A percentile compares a stretch with the other conserved stretches of the same genome.
These are phyloP conservation scores for Santalum album DNA, from an alignment of 164 flowering plant genomes.

Conservation along the genomic window DNA sequence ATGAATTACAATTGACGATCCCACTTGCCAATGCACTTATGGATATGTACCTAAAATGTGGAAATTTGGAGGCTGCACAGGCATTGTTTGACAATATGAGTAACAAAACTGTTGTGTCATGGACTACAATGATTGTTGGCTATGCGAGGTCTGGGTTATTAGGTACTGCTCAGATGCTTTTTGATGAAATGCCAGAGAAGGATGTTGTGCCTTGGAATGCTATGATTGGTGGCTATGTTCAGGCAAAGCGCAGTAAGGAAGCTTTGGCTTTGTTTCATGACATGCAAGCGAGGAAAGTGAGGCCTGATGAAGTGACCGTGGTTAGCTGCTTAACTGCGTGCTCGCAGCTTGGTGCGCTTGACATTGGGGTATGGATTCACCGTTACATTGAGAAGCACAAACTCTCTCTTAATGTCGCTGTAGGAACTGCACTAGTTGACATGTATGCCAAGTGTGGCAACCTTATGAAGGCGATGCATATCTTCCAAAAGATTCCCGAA, in stretches of 20 bases:
- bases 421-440: slow-evolving; percentile 66
- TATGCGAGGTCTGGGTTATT: slow-evolving; percentile 37
- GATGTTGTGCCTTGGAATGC: slow-evolving; percentile 73
- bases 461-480: slow-evolving; percentile 39
- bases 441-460: slow-evolving; percentile 82
- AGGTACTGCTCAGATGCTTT: slow-evolving; percentile 35
- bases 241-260: slow-evolving; percentile 41
- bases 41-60: slow-evolving; percentile 71
- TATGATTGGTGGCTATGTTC: slow-evolving; percentile 53
- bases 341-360: slow-evolving; percentile 62
- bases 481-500: slow-evolving; percentile 40
- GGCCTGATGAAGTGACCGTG: slow-evolving; percentile 61
- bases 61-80: slow-evolving; percentile 37
- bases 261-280: slow-evolving; percentile 53
- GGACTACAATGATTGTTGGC: slow-evolving; percentile 60
- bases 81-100: slow-evolving; percentile 42
- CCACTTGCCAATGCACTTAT: slow-evolving; percentile 48
- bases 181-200: slow-evolving; percentile 51
- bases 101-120: slow-evolving; percentile 41
- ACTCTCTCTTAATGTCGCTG: slow-evolving; percentile 31
- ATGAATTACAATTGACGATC: slow-evolving; percentile 26
- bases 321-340: slow-evolving; percentile 52
- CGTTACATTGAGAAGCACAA: slow-evolving; percentile 38
- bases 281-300: slow-evolving; percentile 36
- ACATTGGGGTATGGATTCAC: slow-evolving; percentile 62